Percentiles rank a stretch among this genome's conserved stretches.
phyloP scores from a whole-genome alignment of 2,329 filamentous ascomycete species.

The Cyclaneusma minus region DNA sequence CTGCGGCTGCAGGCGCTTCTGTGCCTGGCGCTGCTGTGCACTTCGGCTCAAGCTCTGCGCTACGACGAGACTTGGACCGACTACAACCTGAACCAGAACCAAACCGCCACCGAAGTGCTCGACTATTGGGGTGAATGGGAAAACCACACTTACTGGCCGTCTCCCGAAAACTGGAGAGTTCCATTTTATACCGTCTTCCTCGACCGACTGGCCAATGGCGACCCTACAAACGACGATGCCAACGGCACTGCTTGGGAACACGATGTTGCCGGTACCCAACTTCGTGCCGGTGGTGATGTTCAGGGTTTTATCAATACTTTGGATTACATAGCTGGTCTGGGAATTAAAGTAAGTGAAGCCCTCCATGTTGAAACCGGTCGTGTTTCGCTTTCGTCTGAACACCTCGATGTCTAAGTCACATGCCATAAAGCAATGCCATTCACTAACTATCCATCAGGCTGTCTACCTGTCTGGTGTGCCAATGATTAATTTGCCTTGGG shows the following conservation, averaged over 20 bases:
- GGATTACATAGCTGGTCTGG: conserved; percentile 50
- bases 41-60: conserved; percentile 4
- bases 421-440: neutral
- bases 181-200: conserved; percentile 49
- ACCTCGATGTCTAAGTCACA: no score
- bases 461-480: conserved; percentile 46
- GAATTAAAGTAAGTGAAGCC: no score
- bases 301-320: conserved; percentile 40
- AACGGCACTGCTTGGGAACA: conserved; percentile 45
- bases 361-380: no score
- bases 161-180: conserved; percentile 46
- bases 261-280: conserved; percentile 39
- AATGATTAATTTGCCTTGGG: conserved; percentile 49
- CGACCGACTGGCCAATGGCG: conserved; percentile 48
- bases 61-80: conserved; percentile 16
- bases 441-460: conserved; percentile 27
- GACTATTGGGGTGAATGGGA: conserved; percentile 41
- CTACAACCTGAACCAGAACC: conserved; percentile 46
- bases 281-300: conserved; percentile 47
- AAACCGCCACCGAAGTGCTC: conserved; percentile 28
- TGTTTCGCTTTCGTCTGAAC: no score
- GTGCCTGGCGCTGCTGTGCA: no score
- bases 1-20: no score
- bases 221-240: conserved; percentile 45
- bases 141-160: conserved; percentile 33